phyloP scores from a whole-genome alignment of 805 yeast species.

The Candida endomychidarum region DNA sequence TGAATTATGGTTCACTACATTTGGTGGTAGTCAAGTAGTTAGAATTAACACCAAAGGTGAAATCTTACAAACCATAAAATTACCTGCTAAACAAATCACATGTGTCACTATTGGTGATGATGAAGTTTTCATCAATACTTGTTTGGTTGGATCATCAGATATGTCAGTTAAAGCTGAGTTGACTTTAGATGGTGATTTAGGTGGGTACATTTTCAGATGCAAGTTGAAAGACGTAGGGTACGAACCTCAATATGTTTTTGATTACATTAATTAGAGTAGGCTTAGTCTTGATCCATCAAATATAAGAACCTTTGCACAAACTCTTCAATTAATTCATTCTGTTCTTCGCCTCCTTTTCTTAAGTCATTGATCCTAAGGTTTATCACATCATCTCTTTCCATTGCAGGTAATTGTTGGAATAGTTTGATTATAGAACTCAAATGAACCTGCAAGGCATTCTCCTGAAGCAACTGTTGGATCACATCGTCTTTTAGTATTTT shows the following conservation, averaged over 20 bases:
- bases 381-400: constrained; percentile 59
- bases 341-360: constrained; percentile 63
- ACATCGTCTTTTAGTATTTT: constrained; percentile 40
- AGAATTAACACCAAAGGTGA: constrained; percentile 52
- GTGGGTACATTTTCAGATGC: constrained; percentile 42
- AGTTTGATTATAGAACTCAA: constrained; percentile 41
- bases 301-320: constrained; percentile 46
- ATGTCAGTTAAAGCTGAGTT: constrained; percentile 23
- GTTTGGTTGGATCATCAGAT: constrained; percentile 49
- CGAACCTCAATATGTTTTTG: constrained; percentile 12
- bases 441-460: constrained; percentile 58
- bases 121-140: constrained; percentile 69
- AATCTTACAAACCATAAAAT: constrained; percentile 46
- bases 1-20: constrained; percentile 64
- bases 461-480: constrained; percentile 46
- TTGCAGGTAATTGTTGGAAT: constrained; percentile 23
- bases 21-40: constrained; percentile 57
- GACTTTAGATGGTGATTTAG: constrained; percentile 44
- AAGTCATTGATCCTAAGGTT: constrained; percentile 59
- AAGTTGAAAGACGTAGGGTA: constrained; percentile 8
- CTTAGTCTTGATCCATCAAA: no score
- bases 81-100: constrained; percentile 64
- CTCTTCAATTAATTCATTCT: constrained; percentile 69
- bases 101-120: constrained; percentile 72
- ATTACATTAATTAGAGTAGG: no score